Percentiles rank a stretch among this genome's conserved stretches.
Evolutionary conservation across 768 basidiomycete genomes (phyloP).

Genomic region (Tephrocybe sp.): DNA sequence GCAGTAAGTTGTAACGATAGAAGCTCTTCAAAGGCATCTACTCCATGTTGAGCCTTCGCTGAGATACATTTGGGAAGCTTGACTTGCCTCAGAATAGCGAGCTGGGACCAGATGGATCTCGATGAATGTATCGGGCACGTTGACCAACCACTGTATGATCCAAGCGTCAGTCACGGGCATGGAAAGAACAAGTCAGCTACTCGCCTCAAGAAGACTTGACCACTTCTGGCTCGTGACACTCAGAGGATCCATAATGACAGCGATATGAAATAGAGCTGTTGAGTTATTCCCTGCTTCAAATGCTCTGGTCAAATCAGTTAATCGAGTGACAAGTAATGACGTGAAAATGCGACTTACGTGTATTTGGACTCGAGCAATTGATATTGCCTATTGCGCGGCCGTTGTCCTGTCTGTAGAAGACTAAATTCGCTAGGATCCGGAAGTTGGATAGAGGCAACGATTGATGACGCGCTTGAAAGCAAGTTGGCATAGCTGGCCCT

Average conservation of each 20-base stretch:
- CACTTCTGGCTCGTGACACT: constrained; percentile 85
- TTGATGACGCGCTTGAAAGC: constrained; percentile 64
- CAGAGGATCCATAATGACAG: constrained; percentile 78
- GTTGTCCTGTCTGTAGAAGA: constrained; percentile 63
- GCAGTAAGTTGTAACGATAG: constrained; percentile 74
- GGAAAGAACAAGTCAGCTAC: constrained; percentile 8
- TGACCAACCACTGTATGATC: constrained; percentile 53
- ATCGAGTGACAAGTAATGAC: not conserved
- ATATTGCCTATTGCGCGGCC: constrained; percentile 61
- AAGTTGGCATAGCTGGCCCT: constrained; percentile 59
- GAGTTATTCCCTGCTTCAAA: constrained; percentile 67
- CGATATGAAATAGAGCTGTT: constrained; percentile 67
- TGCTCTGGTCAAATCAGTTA: constrained; percentile 39
- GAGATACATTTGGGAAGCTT: not conserved
- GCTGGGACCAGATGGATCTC: constrained; percentile 81
- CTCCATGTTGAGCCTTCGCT: not conserved
- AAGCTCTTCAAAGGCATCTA: constrained; percentile 93
- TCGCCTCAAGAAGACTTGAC: constrained; percentile 74
- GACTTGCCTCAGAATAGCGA: constrained; percentile 60
- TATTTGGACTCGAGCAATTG: constrained; percentile 54
- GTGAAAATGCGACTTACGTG: constrained; percentile 50
- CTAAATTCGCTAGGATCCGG: constrained; percentile 74
- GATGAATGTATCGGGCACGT: constrained; percentile 62
- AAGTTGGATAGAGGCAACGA: constrained; percentile 66
- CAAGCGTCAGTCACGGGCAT: not conserved